phyloP scores from a whole-genome alignment of 495 filamentous ascomycete genomes.

The Entonaema liquescens region DNA sequence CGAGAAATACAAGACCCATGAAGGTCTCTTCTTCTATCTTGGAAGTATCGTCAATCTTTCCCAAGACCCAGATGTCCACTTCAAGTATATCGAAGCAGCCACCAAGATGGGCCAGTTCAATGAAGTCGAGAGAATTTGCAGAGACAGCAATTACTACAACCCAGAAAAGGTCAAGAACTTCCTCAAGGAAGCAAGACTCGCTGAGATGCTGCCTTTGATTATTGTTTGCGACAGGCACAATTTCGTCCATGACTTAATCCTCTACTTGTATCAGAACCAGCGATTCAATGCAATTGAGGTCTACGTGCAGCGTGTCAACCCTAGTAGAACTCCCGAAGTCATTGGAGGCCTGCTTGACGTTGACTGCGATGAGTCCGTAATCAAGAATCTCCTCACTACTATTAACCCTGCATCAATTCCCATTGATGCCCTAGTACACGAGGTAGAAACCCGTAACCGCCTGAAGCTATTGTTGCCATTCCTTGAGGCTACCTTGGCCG shows the following conservation, averaged over 20 bases:
- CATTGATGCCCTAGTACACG: slow-evolving; percentile 93
- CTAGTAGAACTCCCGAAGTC: slow-evolving; percentile 89
- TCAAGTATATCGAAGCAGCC: slow-evolving; percentile 99
- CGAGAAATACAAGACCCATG: slow-evolving; percentile 95
- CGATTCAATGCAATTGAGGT: slow-evolving; percentile 99
- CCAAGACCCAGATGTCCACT: slow-evolving; percentile 93
- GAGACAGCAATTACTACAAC: slow-evolving; percentile 93
- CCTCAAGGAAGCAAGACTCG: slow-evolving; percentile 93
- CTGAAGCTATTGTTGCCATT: slow-evolving; percentile 96
- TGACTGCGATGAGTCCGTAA: slow-evolving; percentile 94
- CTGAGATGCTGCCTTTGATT: slow-evolving; percentile 94
- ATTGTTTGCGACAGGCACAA: slow-evolving; percentile 99
- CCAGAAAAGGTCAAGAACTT: slow-evolving; percentile 99
- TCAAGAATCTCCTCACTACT: slow-evolving; percentile 90
- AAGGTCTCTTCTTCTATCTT: slow-evolving; percentile 98
- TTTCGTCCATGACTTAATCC: slow-evolving; percentile 95
- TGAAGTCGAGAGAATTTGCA: slow-evolving; percentile 96
- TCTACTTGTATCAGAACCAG: slow-evolving; percentile 98
- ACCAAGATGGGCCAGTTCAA: slow-evolving; percentile 89
- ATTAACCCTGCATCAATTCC: slow-evolving; percentile 87
- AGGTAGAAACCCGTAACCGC: slow-evolving; percentile 94
- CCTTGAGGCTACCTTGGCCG: slow-evolving; percentile 89
- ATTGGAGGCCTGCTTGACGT: slow-evolving; percentile 96
- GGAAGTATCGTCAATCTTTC: slow-evolving; percentile 97
- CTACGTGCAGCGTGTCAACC: slow-evolving; percentile 99